These are phyloP conservation scores for Chaetothyriales sp. DNA, from an alignment of 2,329 filamentous ascomycete species.

Conservation along the genomic window DNA sequence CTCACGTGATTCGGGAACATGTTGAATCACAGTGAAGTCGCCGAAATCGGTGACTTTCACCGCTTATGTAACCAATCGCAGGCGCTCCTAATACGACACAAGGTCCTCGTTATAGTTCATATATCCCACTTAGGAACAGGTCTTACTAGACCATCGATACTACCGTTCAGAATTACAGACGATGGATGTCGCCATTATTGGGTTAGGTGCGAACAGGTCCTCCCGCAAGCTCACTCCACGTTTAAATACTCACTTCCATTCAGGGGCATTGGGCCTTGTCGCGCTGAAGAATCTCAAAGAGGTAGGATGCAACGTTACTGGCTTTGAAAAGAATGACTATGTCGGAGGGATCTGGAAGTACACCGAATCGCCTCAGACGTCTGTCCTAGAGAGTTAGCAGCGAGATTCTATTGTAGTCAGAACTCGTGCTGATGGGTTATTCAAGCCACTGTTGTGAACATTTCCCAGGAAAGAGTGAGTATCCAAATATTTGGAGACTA, in stretches of 20 bases:
- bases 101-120: too few species aligned
- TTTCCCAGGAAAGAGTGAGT: slow-evolving; percentile 8
- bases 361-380: slow-evolving; percentile 21
- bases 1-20: too few species aligned
- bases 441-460: slow-evolving; percentile 7
- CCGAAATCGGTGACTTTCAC: too few species aligned
- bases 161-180: not conserved
- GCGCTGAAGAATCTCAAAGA: slow-evolving; percentile 33
- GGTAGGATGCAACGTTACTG: slow-evolving; percentile 32
- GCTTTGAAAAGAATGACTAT: slow-evolving; percentile 30
- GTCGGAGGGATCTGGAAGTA: slow-evolving; percentile 35
- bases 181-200: not conserved
- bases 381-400: slow-evolving; percentile 6
- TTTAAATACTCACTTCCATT: not conserved
- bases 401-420: not conserved
- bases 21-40: too few species aligned
- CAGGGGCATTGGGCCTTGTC: slow-evolving; percentile 24
- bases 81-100: too few species aligned
- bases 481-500: not conserved
- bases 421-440: not conserved
- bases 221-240: not conserved
- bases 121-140: too few species aligned
- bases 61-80: too few species aligned
- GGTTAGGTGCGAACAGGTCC: not conserved
- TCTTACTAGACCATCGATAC: not conserved